phyloP scores from a whole-genome alignment of 805 yeast genomes.

The Saccharomyces jurei region DNA sequence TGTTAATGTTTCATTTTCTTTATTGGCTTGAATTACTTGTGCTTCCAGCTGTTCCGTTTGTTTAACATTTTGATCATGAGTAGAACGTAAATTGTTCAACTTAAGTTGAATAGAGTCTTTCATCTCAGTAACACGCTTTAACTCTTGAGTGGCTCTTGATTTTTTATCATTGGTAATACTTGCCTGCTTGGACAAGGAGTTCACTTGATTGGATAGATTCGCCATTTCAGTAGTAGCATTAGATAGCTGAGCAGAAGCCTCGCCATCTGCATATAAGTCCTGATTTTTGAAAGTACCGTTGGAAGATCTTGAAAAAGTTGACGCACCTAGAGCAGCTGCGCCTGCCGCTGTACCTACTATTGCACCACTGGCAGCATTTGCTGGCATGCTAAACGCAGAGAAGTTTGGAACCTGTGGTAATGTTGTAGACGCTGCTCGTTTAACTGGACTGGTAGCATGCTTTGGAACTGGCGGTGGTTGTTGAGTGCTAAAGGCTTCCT shows the following conservation, averaged over 20 bases:
- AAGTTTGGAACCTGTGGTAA: constrained; percentile 30
- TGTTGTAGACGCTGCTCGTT: constrained; percentile 35
- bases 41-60: constrained; percentile 68
- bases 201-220: constrained; percentile 75
- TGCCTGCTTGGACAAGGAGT: constrained; percentile 70
- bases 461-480: constrained; percentile 38
- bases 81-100: constrained; percentile 52
- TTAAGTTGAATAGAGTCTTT: constrained; percentile 71
- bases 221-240: constrained; percentile 81
- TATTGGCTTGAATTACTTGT: constrained; percentile 47
- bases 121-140: constrained; percentile 54
- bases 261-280: constrained; percentile 52
- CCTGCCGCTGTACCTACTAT: constrained; percentile 16
- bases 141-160: constrained; percentile 66
- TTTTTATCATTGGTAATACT: constrained; percentile 62
- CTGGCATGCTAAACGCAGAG: constrained; percentile 12
- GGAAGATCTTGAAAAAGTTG: constrained; percentile 9
- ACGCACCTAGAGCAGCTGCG: constrained; percentile 16
- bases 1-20: constrained; percentile 61
- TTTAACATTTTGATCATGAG: constrained; percentile 71
- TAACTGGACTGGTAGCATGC: constrained; percentile 25
- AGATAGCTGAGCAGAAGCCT: constrained; percentile 59
- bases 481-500: constrained; percentile 3
- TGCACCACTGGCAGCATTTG: constrained; percentile 8
- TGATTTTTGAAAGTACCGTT: constrained; percentile 20